Evolutionary conservation across 2,329 filamentous ascomycete genomes (phyloP).

Genomic region (Ascocoryne sarcoides): DNA sequence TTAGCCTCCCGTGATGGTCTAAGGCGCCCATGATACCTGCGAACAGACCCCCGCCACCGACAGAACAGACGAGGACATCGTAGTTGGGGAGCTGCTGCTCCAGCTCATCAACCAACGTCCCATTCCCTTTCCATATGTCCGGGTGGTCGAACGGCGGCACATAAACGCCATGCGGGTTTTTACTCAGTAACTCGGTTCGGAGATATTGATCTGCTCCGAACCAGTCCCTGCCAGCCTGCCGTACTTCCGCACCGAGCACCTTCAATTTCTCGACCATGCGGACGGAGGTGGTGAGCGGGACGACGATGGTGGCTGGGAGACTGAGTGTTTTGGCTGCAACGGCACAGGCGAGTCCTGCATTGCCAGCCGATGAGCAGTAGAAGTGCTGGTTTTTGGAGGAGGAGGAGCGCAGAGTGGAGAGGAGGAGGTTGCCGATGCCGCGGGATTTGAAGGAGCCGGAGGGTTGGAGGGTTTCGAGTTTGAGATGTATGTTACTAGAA

Average conservation of each 20-base stretch:
- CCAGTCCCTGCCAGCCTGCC: conserved; percentile 61
- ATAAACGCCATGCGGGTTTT: conserved; percentile 44
- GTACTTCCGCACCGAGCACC: conserved; percentile 58
- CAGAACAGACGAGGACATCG: conserved; percentile 66
- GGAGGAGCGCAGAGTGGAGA: conserved; percentile 1
- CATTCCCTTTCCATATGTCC: conserved; percentile 58
- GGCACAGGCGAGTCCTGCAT: conserved; percentile 76
- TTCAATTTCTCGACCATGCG: conserved; percentile 65
- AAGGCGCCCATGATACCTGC: conserved; percentile 63
- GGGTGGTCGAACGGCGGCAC: conserved; percentile 63
- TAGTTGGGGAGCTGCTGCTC: conserved; percentile 31
- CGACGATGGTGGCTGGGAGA: conserved; percentile 64
- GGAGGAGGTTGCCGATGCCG: conserved; percentile 64
- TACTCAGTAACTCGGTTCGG: conserved; percentile 44
- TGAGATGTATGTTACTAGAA: conserved; percentile 59
- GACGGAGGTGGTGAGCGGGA: conserved; percentile 56
- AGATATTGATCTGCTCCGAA: conserved; percentile 61
- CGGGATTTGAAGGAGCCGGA: conserved; percentile 80
- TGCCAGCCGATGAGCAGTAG: conserved; percentile 64
- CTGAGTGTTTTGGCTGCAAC: conserved; percentile 57
- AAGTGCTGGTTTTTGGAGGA: conserved; percentile 48
- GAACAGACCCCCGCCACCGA: conserved; percentile 73
- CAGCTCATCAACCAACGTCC: conserved; percentile 43
- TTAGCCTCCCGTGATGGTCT: conserved; percentile 20
- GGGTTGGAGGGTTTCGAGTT: conserved; percentile 78